These are phyloP conservation scores for Erodium maritimum DNA, from an alignment of 345 rosid species.

Conservation along the genomic window DNA sequence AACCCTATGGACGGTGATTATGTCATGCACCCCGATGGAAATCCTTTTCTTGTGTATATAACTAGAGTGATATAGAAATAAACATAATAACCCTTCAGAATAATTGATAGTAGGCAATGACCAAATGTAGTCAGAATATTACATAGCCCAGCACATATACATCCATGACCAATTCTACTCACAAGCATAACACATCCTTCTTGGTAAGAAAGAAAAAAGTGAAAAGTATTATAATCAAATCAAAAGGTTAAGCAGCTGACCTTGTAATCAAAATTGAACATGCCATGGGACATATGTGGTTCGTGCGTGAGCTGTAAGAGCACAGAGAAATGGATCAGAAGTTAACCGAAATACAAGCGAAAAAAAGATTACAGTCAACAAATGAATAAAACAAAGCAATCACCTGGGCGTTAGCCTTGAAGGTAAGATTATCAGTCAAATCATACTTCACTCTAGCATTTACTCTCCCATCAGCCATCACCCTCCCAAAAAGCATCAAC, in stretches of 20 bases:
- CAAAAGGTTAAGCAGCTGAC: constrained; percentile 18
- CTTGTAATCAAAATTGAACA: constrained; percentile 89
- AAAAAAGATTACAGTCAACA: not conserved
- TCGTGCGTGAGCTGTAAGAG: constrained; percentile 64
- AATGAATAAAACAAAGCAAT: not conserved
- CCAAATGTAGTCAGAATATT: no score
- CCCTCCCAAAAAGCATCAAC: constrained; percentile 91
- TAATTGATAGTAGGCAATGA: no score
- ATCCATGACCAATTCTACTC: no score
- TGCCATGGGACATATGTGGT: constrained; percentile 78
- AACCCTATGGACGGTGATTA: no score
- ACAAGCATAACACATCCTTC: no score
- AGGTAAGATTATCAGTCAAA: constrained; percentile 53
- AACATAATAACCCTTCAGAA: no score
- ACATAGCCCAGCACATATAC: no score
- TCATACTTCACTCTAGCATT: constrained; percentile 85
- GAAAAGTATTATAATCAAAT: not conserved
- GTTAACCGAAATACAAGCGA: constrained; percentile 3
- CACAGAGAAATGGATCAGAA: constrained; percentile 8
- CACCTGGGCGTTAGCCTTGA: constrained; percentile 91
- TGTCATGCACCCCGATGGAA: no score
- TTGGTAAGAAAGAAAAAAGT: not conserved
- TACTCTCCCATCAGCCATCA: constrained; percentile 80
- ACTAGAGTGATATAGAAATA: no score
- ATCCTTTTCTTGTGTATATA: no score